A percentile compares a stretch with the other conserved stretches of the same genome.
phyloP scores from a whole-genome alignment of 139 green algal genomes.

The Astrephomene gubernaculifera region DNA sequence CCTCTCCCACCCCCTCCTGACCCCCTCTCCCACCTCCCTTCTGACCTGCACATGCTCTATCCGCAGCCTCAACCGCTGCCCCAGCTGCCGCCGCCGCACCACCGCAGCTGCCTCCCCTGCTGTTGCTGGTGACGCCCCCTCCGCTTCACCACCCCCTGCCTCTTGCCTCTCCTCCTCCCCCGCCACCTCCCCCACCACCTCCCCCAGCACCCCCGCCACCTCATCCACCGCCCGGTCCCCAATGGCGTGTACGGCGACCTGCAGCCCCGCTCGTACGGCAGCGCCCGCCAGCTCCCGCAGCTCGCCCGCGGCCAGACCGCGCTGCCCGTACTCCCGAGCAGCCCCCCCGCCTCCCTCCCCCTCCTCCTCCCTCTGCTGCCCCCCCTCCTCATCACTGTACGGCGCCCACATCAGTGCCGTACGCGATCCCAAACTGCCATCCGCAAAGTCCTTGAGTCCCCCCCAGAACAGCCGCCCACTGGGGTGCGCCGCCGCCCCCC shows the following conservation, averaged over 20 bases:
- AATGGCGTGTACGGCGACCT: constrained; percentile 81
- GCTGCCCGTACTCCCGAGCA: not conserved
- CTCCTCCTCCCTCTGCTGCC: not conserved
- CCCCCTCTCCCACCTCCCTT: not conserved
- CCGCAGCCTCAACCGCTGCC: constrained; percentile 39
- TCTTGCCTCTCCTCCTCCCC: not conserved
- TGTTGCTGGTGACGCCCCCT: not conserved
- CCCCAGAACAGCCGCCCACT: constrained; percentile 69
- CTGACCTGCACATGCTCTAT: constrained; percentile 64
- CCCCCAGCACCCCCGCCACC: constrained; percentile 50
- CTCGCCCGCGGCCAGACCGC: not conserved
- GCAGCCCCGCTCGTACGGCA: constrained; percentile 31
- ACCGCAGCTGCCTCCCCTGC: not conserved
- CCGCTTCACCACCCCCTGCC: not conserved
- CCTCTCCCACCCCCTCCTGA: not conserved
- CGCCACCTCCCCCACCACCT: not conserved
- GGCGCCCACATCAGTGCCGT: constrained; percentile 77
- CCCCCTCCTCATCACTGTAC: constrained; percentile 54
- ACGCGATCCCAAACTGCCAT: constrained; percentile 75
- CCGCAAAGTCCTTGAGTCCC: constrained; percentile 81
- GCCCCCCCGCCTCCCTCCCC: not conserved
- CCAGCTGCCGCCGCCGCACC: not conserved
- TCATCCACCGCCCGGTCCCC: constrained; percentile 83
- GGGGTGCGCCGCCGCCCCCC: constrained; percentile 55
- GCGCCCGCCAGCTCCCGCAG: constrained; percentile 12